These are phyloP conservation scores for Shiraia sp. DNA, from an alignment of 2,329 filamentous ascomycete genomes.

Conservation along the genomic window DNA sequence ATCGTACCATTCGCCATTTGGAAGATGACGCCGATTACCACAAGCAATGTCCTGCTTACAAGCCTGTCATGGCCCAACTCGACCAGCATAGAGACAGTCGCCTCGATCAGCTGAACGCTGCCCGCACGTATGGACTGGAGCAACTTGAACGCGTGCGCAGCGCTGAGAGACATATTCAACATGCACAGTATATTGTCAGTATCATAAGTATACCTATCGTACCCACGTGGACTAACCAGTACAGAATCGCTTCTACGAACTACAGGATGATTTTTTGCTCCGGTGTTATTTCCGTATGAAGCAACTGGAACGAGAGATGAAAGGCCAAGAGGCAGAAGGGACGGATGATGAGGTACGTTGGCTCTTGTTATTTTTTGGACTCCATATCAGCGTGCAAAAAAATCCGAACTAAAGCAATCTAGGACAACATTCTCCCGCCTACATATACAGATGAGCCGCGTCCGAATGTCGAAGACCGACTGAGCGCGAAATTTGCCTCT, in stretches of 20 bases:
- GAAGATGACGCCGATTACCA: constrained; percentile 58
- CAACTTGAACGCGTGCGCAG: constrained; percentile 41
- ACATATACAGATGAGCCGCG: constrained; percentile 35
- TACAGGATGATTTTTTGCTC: constrained; percentile 38
- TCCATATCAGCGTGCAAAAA: neutral
- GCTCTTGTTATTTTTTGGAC: neutral
- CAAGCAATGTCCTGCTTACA: constrained; percentile 59
- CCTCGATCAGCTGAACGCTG: constrained; percentile 43
- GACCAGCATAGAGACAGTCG: constrained; percentile 50
- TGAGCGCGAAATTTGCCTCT: constrained; percentile 44
- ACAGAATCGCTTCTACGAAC: constrained; percentile 38
- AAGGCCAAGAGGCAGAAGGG: constrained; percentile 39
- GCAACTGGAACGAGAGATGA: constrained; percentile 43
- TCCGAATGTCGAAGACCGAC: constrained; percentile 28
- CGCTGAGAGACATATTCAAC: constrained; percentile 41
- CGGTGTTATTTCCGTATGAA: constrained; percentile 45
- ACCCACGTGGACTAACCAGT: constrained; percentile 10
- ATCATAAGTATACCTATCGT: neutral
- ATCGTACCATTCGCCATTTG: constrained; percentile 62
- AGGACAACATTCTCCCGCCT: constrained; percentile 41
- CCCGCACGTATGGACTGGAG: constrained; percentile 42
- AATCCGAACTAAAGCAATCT: constrained; percentile 3
- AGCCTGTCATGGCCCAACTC: constrained; percentile 57
- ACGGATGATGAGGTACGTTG: constrained; percentile 47
- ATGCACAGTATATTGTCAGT: constrained; percentile 43